A percentile compares a stretch with the other conserved stretches of the same genome.
Conservation (phyloP, 148 eudicot genomes). For the Diospyros kaki region DNA sequence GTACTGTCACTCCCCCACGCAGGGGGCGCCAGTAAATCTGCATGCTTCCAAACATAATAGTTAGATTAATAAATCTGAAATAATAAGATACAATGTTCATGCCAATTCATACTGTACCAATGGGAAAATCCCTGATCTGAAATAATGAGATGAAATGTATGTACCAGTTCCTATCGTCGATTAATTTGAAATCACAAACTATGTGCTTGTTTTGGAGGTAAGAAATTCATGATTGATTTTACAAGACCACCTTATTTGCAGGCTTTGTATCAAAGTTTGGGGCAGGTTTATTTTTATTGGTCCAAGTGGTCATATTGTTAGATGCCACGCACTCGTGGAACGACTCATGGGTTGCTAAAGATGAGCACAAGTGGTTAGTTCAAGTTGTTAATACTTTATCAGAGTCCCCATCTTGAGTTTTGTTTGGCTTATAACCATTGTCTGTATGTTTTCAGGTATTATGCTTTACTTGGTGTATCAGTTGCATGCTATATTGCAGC, state of each 20-base stretch:
- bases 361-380: slow-evolving; percentile 86
- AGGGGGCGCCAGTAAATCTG: too few relatives aligned
- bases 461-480: slow-evolving; percentile 82
- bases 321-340: slow-evolving; percentile 98
- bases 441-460: slow-evolving; percentile 56
- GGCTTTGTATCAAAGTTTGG: slow-evolving; percentile 86
- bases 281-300: slow-evolving; percentile 87
- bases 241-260: slow-evolving; percentile 26
- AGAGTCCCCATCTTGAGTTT: slow-evolving; percentile 1
- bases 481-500: slow-evolving; percentile 75
- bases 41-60: too few relatives aligned
- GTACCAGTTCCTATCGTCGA: too few relatives aligned
- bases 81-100: too few relatives aligned
- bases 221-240: neutral
- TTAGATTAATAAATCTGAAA: too few relatives aligned
- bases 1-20: too few relatives aligned
- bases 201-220: neutral
- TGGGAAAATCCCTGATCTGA: too few relatives aligned
- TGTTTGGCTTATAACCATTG: slow-evolving; percentile 9
- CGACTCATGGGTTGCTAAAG: slow-evolving; percentile 98
- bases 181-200: neutral
- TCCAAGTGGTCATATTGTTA: slow-evolving; percentile 83
- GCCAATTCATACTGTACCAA: too few relatives aligned
- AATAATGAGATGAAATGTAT: too few relatives aligned
- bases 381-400: slow-evolving; percentile 10